Evolutionary conservation across 2,329 filamentous ascomycete species (phyloP), one percentile per base, ranked within the genome.

Genomic region (Fusarium burgessii): DNA sequence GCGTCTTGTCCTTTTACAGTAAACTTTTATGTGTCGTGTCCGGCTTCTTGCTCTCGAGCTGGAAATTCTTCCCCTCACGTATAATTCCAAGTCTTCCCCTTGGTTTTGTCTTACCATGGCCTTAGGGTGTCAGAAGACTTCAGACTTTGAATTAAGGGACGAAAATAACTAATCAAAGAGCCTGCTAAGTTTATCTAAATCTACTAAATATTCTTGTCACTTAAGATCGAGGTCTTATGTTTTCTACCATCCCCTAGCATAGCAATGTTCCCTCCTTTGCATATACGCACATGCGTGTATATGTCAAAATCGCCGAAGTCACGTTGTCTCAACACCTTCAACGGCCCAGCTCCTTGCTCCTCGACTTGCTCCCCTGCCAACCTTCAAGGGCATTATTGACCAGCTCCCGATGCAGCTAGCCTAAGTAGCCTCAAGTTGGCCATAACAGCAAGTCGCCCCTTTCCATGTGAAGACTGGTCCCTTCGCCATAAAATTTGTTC

Each of bases 301-400:
- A 51, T 66, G 47, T 58, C 52, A 38, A 15, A 33, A 66, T 61
- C 40, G 38, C 36, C 42, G 27, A 60, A 23, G 35, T 49, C 25
- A 45, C 29, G 14, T 50, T 63, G 54, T 64, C 50, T 65, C 38
- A 56, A 55, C 35, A 32, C 57, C 25, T 51, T 43, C 27, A 33
- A 40, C 35, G 18, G 7, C 18, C 27, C 29, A 23, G 35, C 35
- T 63, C 43, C 36, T 52, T 50, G 40, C 43, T 27, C 42, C 20
- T 49, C 47, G 45, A 45, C 41, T 57, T 58, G 56, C 56, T 55
- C 47, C 69, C 68, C 52, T 69, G 60, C 47, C 69, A 66, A 72
- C 60, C 46, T 35, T 42, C 38, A 62, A 61, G 36, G 46, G 49
- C 55, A 32, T 51, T 45, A 57, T 56, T 49, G 32, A 27, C 42